Conservation (phyloP, 2,329 filamentous ascomycete species). For the Lachnellula cervina region DNA sequence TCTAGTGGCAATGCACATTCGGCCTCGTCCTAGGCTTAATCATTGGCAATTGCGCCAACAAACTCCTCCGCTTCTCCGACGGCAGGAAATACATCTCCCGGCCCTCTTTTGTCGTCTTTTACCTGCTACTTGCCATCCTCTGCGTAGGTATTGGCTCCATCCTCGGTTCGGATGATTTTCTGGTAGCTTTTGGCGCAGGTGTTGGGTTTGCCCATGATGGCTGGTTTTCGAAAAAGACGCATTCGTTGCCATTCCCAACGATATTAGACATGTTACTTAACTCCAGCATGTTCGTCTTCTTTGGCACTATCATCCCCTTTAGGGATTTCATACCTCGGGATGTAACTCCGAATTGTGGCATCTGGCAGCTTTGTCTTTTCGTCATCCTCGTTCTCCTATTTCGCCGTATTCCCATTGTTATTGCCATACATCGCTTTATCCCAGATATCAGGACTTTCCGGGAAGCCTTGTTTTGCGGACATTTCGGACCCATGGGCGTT, state of each 20-base stretch:
- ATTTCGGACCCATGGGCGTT: slow-evolving; percentile 55
- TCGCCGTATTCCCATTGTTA: slow-evolving; percentile 47
- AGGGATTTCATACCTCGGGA: slow-evolving; percentile 35
- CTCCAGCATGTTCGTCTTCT: slow-evolving; percentile 50
- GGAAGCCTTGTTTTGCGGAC: slow-evolving; percentile 51
- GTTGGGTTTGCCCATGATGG: slow-evolving; percentile 50
- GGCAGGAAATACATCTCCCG: slow-evolving; percentile 41
- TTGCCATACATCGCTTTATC: slow-evolving; percentile 42
- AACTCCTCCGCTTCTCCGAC: slow-evolving; percentile 43
- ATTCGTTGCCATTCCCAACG: slow-evolving; percentile 41
- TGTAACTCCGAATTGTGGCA: slow-evolving; percentile 37
- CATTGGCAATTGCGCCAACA: slow-evolving; percentile 44
- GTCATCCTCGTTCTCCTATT: slow-evolving; percentile 46
- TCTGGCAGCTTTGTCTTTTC: slow-evolving; percentile 40
- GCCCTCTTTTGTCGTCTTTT: slow-evolving; percentile 49
- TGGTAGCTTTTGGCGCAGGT: slow-evolving; percentile 51
- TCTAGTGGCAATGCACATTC: slow-evolving; percentile 50
- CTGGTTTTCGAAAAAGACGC: slow-evolving; percentile 45
- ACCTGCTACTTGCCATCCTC: slow-evolving; percentile 49
- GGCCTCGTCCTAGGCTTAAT: slow-evolving; percentile 43
- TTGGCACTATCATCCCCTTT: slow-evolving; percentile 52
- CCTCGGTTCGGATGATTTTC: slow-evolving; percentile 50
- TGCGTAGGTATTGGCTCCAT: slow-evolving; percentile 46
- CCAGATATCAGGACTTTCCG: slow-evolving; percentile 44
- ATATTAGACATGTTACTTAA: slow-evolving; percentile 52